Evolutionary conservation across 2,329 filamentous ascomycete genomes (phyloP).

Genomic region (Aspergillus intermedius): DNA sequence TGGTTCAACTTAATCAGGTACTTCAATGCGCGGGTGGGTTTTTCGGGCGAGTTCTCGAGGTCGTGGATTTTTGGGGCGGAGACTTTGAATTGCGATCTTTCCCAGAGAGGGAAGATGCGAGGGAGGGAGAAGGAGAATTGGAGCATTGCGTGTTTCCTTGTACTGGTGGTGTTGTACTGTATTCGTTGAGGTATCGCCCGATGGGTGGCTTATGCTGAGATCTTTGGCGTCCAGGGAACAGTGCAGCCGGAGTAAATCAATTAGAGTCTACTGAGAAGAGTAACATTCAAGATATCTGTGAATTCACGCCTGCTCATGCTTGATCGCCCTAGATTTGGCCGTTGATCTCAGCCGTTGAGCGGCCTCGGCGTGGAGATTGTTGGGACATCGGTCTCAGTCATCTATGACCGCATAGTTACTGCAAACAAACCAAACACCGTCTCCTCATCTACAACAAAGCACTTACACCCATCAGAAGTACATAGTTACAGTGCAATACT

Average conservation of each 20-base stretch:
- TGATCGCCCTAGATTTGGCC: too few relatives aligned
- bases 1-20: constrained; percentile 90
- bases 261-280: too few relatives aligned
- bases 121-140: constrained; percentile 17
- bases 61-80: constrained; percentile 67
- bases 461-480: too few relatives aligned
- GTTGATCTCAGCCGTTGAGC: too few relatives aligned
- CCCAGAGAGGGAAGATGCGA: constrained; percentile 17
- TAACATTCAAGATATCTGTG: too few relatives aligned
- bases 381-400: constrained; percentile 1
- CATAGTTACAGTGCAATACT: too few relatives aligned
- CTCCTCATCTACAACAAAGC: too few relatives aligned
- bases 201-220: neutral
- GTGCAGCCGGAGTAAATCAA: too few relatives aligned
- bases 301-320: too few relatives aligned
- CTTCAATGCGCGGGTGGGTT: constrained; percentile 74
- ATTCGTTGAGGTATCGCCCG: neutral
- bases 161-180: neutral
- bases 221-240: neutral
- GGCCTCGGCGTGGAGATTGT: too few relatives aligned
- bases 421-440: neutral
- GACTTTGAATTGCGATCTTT: constrained; percentile 39
- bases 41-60: constrained; percentile 73
- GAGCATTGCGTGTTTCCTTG: constrained; percentile 10
- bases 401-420: neutral